Percentiles rank a stretch among this genome's conserved stretches.
phyloP scores from a whole-genome alignment of 140 eudicot genomes.

The Erigeron philadelphicus region DNA sequence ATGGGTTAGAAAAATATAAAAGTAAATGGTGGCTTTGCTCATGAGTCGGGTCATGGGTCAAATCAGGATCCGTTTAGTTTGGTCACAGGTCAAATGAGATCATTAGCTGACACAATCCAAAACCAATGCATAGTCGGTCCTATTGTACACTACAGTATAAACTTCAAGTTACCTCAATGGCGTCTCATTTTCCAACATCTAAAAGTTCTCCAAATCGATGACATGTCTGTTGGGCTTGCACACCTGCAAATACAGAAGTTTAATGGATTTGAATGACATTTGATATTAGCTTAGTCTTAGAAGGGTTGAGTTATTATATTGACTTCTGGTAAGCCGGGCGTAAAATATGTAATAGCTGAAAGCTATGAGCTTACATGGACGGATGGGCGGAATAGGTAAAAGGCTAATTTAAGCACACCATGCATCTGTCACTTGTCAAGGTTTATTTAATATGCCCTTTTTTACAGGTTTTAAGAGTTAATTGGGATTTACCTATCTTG shows the following conservation, averaged over 20 bases:
- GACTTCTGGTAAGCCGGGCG: neutral
- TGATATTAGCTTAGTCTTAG: neutral
- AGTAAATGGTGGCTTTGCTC: no score
- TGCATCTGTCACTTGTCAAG: constrained; percentile 5
- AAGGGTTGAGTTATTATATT: neutral
- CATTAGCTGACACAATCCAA: no score
- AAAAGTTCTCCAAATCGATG: no score
- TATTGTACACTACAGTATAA: no score
- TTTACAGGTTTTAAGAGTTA: constrained; percentile 8
- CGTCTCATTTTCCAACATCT: no score
- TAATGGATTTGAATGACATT: neutral
- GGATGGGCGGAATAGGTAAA: constrained; percentile 6
- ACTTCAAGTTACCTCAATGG: no score
- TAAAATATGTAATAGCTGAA: neutral
- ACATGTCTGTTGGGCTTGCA: no score
- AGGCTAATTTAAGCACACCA: neutral
- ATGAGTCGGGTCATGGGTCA: no score
- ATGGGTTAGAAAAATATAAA: no score
- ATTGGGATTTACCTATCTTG: neutral
- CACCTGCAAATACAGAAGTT: neutral
- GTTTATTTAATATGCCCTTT: neutral
- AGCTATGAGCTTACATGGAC: constrained; percentile 12
- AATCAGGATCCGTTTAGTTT: no score
- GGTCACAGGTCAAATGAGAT: no score
- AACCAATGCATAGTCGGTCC: no score